Base-by-base conservation (phyloP, 1,284 basidiomycete species). In the Grifola frondosa region DNA sequence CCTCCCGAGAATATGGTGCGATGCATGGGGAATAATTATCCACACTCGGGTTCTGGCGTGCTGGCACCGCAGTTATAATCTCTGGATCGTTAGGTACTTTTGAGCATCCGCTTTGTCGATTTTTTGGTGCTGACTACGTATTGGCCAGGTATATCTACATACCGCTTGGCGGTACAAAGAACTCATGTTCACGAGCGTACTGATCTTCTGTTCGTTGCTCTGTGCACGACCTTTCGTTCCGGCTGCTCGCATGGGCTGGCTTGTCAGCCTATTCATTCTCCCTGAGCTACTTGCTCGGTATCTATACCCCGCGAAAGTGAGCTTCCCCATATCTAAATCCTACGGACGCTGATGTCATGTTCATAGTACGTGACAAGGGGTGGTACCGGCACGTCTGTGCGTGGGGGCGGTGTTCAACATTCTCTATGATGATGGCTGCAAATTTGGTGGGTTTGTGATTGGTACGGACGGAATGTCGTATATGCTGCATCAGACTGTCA, bases 11-110 rank as follows among this genome's bases (percentile, higher is more conserved):
- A 99, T 64, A 97, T 99, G 97, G 80, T 99, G 5, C 79, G 97
- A 12, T 98, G 97, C 62, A 90, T 98, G 81, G 89, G 85, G n/a
- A 99, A 99, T 70, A 99, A 98, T 65, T 98, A 97, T 97, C 94
- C 1, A 82, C 86, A 0, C 66, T 88, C 3, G 94, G 92, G 0
- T 99, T 99, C 65, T 99, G 96, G 96, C 70, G 95, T 49, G 85
- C 84, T 99, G 96, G 97, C 96, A 99, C 65, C 75, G 96, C 9
- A 91, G 87, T 56, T 99, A 95, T 69, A 99, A 99, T 61, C 77
- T 98, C 8, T 99, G 97, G 96, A 77, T 95, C 37, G 84, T 96
- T 30, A 75, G 95, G 85, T 91, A 63, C n/a, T n/a, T n/a, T n/a
- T n/a, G n/a, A n/a, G n/a, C n/a, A n/a, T n/a, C n/a, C n/a, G n/a